These are phyloP conservation scores for Penicillium ucsense DNA, from an alignment of 495 filamentous ascomycete genomes.

Conservation along the genomic window DNA sequence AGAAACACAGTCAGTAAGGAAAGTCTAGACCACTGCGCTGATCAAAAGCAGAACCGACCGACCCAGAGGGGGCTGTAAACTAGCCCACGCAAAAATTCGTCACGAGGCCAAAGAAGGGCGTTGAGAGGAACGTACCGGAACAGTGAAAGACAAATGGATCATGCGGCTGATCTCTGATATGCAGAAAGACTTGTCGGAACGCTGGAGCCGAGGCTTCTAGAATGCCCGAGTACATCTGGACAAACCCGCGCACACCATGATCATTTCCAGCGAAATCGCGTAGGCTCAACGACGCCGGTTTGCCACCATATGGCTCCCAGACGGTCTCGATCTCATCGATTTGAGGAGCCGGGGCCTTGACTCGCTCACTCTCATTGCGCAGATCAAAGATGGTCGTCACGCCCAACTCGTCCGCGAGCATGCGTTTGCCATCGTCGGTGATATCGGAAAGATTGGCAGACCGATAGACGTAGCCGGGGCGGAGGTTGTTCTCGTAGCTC, in stretches of 20 bases:
- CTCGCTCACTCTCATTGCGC: constrained; percentile 46
- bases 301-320: constrained; percentile 30
- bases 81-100: no score
- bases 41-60: no score
- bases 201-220: constrained; percentile 24
- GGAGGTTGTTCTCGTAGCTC: constrained; percentile 34
- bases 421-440: constrained; percentile 38
- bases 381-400: constrained; percentile 59
- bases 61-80: no score
- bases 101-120: no score
- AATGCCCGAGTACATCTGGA: constrained; percentile 44
- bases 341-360: constrained; percentile 25
- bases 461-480: constrained; percentile 40
- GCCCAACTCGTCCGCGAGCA: constrained; percentile 37
- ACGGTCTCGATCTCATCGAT: constrained; percentile 36
- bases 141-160: constrained; percentile 48
- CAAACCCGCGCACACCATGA: constrained; percentile 42
- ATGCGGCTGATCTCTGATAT: constrained; percentile 28
- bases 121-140: constrained; percentile 37
- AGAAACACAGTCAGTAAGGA: not conserved
- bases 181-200: constrained; percentile 25
- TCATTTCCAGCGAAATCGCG: constrained; percentile 52
- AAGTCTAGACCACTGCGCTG: not conserved
- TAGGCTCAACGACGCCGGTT: constrained; percentile 22
- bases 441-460: constrained; percentile 39